Percentiles rank a stretch among this genome's conserved stretches.
Conservation (phyloP, 192 early-diverging fungal species). For the Umbelopsis ramanniana region DNA sequence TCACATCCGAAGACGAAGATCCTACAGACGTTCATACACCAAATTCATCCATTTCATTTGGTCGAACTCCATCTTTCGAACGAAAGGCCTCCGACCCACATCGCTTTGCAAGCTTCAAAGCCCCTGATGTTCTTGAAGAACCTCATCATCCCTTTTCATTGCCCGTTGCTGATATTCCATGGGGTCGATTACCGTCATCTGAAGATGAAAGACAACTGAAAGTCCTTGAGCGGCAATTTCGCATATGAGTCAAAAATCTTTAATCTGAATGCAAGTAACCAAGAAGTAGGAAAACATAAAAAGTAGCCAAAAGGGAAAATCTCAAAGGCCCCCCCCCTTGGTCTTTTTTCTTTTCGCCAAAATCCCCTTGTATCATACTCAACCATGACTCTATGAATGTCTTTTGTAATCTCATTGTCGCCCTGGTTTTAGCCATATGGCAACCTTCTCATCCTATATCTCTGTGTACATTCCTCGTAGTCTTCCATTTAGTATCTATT, state of each 20-base stretch:
- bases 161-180: slow-evolving; percentile 43
- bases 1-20: slow-evolving; percentile 42
- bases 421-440: not conserved
- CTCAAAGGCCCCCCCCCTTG: not conserved
- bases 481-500: not conserved
- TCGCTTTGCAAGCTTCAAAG: slow-evolving; percentile 11
- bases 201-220: slow-evolving; percentile 47
- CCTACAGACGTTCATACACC: slow-evolving; percentile 28
- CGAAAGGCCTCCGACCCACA: slow-evolving; percentile 11
- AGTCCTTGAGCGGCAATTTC: slow-evolving; percentile 33
- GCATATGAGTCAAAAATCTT: slow-evolving; percentile 24
- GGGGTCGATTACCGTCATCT: slow-evolving; percentile 43
- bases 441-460: not conserved
- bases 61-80: slow-evolving; percentile 17
- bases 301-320: not conserved
- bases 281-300: not conserved
- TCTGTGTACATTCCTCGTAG: slow-evolving; percentile 8
- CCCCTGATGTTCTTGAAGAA: slow-evolving; percentile 16
- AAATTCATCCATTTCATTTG: slow-evolving; percentile 15
- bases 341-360: not conserved
- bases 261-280: not conserved
- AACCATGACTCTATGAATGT: too few species aligned
- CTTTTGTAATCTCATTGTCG: too few species aligned
- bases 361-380: slow-evolving; percentile 3
- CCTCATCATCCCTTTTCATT: slow-evolving; percentile 18